phyloP scores from a whole-genome alignment of 106 monocot species.

The Xerophyta viscosa region DNA sequence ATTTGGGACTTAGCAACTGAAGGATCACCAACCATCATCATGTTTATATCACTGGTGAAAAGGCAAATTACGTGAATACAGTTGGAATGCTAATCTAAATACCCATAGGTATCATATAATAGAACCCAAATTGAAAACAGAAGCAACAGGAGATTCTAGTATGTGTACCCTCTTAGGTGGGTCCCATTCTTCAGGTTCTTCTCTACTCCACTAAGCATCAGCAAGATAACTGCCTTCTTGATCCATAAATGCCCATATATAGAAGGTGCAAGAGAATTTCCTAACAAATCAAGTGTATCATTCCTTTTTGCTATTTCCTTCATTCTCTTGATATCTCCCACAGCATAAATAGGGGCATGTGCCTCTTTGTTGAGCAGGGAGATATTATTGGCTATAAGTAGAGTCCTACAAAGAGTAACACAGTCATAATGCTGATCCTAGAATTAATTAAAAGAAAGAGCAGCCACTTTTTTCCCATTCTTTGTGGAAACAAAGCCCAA shows the following conservation, averaged over 20 bases:
- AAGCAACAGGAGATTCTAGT: neutral
- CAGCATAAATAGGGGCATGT: conserved; percentile 72
- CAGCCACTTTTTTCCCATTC: no score
- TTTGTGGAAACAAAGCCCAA: no score
- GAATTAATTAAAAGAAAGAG: no score
- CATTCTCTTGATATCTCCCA: conserved; percentile 73
- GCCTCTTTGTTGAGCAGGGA: conserved; percentile 94
- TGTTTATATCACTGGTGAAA: conserved; percentile 78
- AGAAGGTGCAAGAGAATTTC: conserved; percentile 86
- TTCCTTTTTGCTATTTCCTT: conserved; percentile 81
- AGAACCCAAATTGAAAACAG: neutral
- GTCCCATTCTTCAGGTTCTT: conserved; percentile 98
- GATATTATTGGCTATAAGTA: conserved; percentile 94
- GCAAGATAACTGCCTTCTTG: conserved; percentile 92
- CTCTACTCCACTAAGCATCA: conserved; percentile 99
- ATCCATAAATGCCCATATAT: conserved; percentile 98
- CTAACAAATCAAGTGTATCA: conserved; percentile 83
- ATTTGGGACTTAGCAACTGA: conserved; percentile 98
- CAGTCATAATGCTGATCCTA: neutral
- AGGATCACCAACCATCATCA: conserved; percentile 99
- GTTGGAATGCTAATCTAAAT: neutral
- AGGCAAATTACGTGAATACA: conserved; percentile 6
- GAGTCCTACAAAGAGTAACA: conserved; percentile 42
- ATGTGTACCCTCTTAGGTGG: conserved; percentile 80
- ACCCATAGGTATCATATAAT: neutral